phyloP scores from a whole-genome alignment of 257 asterid genomes.

The Gardenia jasminoides region DNA sequence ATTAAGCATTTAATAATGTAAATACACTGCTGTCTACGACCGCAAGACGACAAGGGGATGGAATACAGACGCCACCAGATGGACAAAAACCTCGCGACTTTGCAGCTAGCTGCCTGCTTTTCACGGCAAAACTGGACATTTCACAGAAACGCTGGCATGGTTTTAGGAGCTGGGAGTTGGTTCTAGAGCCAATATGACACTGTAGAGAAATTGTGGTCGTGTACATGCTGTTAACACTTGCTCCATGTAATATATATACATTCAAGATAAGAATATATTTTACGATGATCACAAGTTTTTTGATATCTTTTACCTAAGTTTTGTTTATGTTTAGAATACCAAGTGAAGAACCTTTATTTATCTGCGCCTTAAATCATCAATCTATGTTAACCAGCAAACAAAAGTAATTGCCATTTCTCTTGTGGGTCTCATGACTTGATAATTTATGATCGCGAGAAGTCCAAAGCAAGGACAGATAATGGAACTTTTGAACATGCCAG shows the following conservation, averaged over 20 bases:
- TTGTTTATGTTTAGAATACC: neutral
- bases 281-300: neutral
- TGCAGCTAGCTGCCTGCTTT: constrained; percentile 8
- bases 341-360: neutral
- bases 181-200: neutral
- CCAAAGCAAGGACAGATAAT: neutral
- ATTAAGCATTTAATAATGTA: neutral
- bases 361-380: neutral
- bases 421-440: neutral
- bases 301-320: neutral
- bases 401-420: too few relatives aligned
- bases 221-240: neutral
- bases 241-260: neutral
- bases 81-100: constrained; percentile 5
- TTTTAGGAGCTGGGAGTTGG: neutral
- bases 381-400: neutral
- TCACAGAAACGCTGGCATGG: neutral
- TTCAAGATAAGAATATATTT: neutral
- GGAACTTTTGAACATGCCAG: neutral
- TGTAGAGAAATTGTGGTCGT: neutral
- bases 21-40: neutral
- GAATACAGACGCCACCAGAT: constrained; percentile 14
- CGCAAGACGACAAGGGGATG: constrained; percentile 7
- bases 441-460: neutral
- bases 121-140: neutral